Evolutionary conservation across 306 rosid species (phyloP).

Genomic region (Cyclanthera cordifolia): DNA sequence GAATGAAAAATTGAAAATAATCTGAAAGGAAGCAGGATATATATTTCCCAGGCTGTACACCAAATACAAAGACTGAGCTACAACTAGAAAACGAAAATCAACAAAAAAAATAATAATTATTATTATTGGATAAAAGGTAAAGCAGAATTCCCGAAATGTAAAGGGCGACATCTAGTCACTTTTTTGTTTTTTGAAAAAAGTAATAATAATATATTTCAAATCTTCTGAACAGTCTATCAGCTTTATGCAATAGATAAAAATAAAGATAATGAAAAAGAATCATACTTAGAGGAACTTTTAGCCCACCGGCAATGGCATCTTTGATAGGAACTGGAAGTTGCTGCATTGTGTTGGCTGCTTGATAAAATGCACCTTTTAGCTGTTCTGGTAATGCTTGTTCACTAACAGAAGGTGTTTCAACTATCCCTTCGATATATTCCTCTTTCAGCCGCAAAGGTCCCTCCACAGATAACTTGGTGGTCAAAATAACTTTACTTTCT

Average conservation of each 20-base stretch:
- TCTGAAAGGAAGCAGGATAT: neutral
- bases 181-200: neutral
- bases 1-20: neutral
- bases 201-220: neutral
- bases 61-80: neutral
- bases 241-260: neutral
- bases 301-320: slow-evolving; percentile 56
- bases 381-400: slow-evolving; percentile 77
- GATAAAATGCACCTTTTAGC: slow-evolving; percentile 76
- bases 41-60: neutral
- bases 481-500: slow-evolving; percentile 53
- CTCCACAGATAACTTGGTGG: slow-evolving; percentile 67
- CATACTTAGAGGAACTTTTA: slow-evolving; percentile 79
- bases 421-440: slow-evolving; percentile 73
- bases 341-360: slow-evolving; percentile 53
- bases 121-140: neutral
- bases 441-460: slow-evolving; percentile 94
- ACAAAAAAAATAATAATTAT: neutral
- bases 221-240: neutral
- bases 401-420: slow-evolving; percentile 61
- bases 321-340: slow-evolving; percentile 74
- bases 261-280: neutral
- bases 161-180: neutral
- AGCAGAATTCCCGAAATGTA: neutral
- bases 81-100: neutral